Evolutionary conservation across 805 yeast species (phyloP).

Genomic region (Teunomyces barrocoloradensis): DNA sequence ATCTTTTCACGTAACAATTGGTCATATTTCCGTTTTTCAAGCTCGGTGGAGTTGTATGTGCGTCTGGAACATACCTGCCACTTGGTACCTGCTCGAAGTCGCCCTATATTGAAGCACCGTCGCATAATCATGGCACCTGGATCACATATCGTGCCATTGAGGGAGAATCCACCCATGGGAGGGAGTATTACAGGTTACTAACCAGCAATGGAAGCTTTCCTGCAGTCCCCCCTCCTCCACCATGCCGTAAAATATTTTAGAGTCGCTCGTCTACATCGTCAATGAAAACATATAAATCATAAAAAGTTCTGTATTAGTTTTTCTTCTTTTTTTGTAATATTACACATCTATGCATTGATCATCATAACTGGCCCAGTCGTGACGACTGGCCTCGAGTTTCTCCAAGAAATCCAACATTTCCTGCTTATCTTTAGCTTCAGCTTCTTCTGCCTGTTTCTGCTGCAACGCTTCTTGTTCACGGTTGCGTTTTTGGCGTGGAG

Average conservation of each 20-base stretch:
- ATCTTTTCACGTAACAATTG: constrained; percentile 5
- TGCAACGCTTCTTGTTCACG: neutral
- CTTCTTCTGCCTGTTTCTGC: constrained; percentile 8
- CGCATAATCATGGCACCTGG: no score
- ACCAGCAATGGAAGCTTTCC: neutral
- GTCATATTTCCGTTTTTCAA: constrained; percentile 15
- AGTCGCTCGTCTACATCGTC: no score
- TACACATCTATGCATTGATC: constrained; percentile 12
- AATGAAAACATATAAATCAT: neutral
- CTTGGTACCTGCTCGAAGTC: no score
- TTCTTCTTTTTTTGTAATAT: neutral
- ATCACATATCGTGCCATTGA: neutral
- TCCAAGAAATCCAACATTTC: constrained; percentile 28
- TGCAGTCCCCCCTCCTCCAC: neutral
- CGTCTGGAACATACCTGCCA: neutral
- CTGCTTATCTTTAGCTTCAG: constrained; percentile 10
- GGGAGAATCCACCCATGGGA: neutral
- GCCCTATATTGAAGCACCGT: no score
- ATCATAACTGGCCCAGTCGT: constrained; percentile 35
- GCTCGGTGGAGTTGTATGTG: constrained; percentile 2
- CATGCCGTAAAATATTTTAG: neutral
- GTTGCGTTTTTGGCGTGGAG: constrained; percentile 1
- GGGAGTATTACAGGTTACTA: neutral
- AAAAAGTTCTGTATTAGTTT: neutral
- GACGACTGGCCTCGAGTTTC: constrained; percentile 24